phyloP scores from a whole-genome alignment of 805 yeast genomes.

The Nakazawaea wickerhamii region DNA sequence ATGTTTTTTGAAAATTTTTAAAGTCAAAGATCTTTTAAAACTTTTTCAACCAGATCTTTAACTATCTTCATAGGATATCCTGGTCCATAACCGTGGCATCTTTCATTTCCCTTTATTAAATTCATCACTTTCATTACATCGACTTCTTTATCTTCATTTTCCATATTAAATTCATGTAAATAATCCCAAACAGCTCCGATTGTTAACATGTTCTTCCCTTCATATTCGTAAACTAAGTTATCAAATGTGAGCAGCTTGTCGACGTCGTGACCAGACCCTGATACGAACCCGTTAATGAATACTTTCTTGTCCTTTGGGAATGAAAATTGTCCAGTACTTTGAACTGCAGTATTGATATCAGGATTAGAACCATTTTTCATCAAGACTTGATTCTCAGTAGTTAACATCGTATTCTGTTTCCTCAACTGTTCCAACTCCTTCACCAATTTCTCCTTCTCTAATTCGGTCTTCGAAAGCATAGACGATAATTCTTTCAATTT shows the following conservation, averaged over 20 bases:
- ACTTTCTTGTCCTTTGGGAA: conserved; percentile 13
- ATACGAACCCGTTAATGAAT: conserved; percentile 11
- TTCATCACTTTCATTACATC: conserved; percentile 58
- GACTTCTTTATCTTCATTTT: conserved; percentile 42
- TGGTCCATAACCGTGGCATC: conserved; percentile 78
- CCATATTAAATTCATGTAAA: conserved; percentile 41
- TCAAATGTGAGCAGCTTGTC: conserved; percentile 6
- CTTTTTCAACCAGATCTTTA: conserved; percentile 29
- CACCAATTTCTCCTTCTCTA: conserved; percentile 39
- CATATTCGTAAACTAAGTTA: conserved; percentile 22
- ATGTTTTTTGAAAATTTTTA: not conserved
- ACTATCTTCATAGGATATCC: conserved; percentile 47
- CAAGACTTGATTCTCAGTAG: conserved; percentile 57
- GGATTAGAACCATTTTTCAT: conserved; percentile 25
- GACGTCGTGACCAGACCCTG: conserved; percentile 3
- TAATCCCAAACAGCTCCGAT: conserved; percentile 84
- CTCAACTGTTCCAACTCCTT: conserved; percentile 47
- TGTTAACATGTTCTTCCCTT: conserved; percentile 51
- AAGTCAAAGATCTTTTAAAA: not conserved
- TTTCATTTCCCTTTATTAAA: conserved; percentile 58
- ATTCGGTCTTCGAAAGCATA: conserved; percentile 53
- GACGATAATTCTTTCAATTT: conserved; percentile 61
- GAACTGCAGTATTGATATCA: not conserved
- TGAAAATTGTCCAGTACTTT: conserved; percentile 2
- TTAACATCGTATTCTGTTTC: conserved; percentile 49